phyloP scores from a whole-genome alignment of 768 basidiomycete genomes.

The Psilocybe tampanensis region DNA sequence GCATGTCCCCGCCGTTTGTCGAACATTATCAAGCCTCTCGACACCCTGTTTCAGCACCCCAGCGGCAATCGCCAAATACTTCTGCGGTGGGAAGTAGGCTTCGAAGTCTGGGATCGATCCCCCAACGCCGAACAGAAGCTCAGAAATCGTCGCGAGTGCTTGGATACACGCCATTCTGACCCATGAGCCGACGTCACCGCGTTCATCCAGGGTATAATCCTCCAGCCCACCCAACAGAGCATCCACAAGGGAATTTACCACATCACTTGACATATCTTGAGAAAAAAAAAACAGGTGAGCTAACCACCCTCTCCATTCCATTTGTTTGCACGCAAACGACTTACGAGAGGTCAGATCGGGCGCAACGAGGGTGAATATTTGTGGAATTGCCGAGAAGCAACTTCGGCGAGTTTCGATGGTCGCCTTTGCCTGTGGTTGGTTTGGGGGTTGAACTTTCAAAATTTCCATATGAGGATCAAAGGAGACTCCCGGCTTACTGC shows the following conservation, averaged over 20 bases:
- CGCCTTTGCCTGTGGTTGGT: constrained; percentile 27
- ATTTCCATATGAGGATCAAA: not conserved
- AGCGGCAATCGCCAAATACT: constrained; percentile 58
- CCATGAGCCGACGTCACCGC: constrained; percentile 98
- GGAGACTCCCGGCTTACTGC: constrained; percentile 41
- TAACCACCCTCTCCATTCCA: constrained; percentile 8
- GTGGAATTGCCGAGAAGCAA: constrained; percentile 48
- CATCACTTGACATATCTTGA: constrained; percentile 50
- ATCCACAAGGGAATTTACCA: constrained; percentile 51
- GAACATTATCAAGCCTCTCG: constrained; percentile 89
- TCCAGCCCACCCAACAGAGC: constrained; percentile 71
- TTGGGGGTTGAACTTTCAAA: not conserved
- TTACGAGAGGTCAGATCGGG: constrained; percentile 47
- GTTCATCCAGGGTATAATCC: constrained; percentile 92
- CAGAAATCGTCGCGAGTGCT: constrained; percentile 58
- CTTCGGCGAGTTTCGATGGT: constrained; percentile 42
- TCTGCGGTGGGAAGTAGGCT: constrained; percentile 60
- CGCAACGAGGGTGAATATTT: constrained; percentile 47
- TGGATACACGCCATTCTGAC: constrained; percentile 78
- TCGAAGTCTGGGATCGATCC: constrained; percentile 44
- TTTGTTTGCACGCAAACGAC: constrained; percentile 21
- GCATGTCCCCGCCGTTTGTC: constrained; percentile 74
- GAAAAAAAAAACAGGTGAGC: constrained; percentile 13
- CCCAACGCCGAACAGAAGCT: constrained; percentile 51
- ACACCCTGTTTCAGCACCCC: constrained; percentile 87